These are phyloP conservation scores for Sindora glabra DNA, from an alignment of 306 rosid species.

Conservation along the genomic window DNA sequence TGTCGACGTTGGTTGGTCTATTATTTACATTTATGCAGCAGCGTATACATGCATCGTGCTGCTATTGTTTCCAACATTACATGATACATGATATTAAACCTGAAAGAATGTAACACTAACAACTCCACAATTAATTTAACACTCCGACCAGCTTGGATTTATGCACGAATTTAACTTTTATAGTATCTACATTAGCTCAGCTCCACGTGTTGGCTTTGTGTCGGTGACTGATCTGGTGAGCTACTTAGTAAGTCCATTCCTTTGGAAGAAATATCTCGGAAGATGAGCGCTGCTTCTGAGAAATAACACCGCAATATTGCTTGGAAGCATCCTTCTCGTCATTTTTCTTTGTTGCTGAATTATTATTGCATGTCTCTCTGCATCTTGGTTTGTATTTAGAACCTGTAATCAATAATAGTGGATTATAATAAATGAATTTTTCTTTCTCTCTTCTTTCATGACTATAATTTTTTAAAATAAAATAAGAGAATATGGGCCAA, in stretches of 20 bases:
- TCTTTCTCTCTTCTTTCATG: too few species aligned
- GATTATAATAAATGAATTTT: too few species aligned
- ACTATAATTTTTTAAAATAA: too few species aligned
- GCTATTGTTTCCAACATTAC: too few species aligned
- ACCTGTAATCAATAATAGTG: constrained; percentile 21
- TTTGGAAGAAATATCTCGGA: constrained; percentile 60
- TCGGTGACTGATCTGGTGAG: neutral
- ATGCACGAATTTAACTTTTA: neutral
- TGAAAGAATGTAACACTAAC: neutral
- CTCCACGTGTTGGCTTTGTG: neutral
- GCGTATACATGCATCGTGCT: too few species aligned
- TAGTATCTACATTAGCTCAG: neutral
- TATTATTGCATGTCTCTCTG: neutral
- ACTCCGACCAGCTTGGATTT: neutral
- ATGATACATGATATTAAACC: neutral
- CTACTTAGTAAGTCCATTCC: constrained; percentile 64
- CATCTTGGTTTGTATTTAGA: constrained; percentile 10
- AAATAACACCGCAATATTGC: constrained; percentile 29
- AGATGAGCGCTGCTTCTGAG: constrained; percentile 35
- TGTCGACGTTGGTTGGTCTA: too few species aligned
- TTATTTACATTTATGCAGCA: too few species aligned
- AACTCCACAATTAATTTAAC: neutral
- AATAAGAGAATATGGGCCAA: too few species aligned
- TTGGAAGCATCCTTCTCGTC: constrained; percentile 23
- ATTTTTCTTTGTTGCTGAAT: constrained; percentile 12